phyloP scores from a whole-genome alignment of 2,329 filamentous ascomycete species.

The Sporothrix luriei region DNA sequence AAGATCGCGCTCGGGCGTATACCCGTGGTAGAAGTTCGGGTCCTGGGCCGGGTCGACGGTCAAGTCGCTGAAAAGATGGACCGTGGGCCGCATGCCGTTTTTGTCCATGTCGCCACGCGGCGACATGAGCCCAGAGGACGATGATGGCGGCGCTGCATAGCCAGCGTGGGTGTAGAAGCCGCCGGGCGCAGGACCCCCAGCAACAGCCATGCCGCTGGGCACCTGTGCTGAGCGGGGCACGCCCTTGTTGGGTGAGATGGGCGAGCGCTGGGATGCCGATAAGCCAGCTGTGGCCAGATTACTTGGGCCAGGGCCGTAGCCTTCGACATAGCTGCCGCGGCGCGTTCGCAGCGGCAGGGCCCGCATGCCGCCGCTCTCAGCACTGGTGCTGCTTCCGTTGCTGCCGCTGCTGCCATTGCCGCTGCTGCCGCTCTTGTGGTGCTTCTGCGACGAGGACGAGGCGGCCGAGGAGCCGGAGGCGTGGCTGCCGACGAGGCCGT shows the following conservation, averaged over 20 bases:
- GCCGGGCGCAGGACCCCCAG: neutral
- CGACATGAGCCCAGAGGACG: conserved; percentile 5
- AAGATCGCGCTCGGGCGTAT: neutral
- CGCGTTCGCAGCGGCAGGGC: conserved; percentile 34
- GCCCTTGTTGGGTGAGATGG: conserved; percentile 30
- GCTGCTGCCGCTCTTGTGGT: conserved; percentile 29
- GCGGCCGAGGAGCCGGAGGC: conserved; percentile 23
- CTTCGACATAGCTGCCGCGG: conserved; percentile 42
- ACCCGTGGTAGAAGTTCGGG: neutral
- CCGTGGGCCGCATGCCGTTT: conserved; percentile 8
- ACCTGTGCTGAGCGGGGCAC: conserved; percentile 13
- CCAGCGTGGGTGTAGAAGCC: neutral
- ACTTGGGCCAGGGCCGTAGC: conserved; percentile 38
- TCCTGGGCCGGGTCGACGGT: conserved; percentile 5
- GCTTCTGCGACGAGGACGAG: conserved; percentile 26
- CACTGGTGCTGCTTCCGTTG: conserved; percentile 34
- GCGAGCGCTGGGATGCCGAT: conserved; percentile 13
- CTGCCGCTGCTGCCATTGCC: conserved; percentile 20
- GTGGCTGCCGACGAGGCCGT: conserved; percentile 19
- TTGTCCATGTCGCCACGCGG: conserved; percentile 22
- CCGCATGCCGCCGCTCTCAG: conserved; percentile 38
- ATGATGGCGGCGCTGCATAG: neutral
- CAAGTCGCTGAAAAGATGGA: neutral
- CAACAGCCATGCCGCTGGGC: neutral
- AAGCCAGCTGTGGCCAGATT: neutral